Base-by-base conservation (phyloP, 2,329 filamentous ascomycete genomes). In the Thermoascus crustaceus region DNA sequence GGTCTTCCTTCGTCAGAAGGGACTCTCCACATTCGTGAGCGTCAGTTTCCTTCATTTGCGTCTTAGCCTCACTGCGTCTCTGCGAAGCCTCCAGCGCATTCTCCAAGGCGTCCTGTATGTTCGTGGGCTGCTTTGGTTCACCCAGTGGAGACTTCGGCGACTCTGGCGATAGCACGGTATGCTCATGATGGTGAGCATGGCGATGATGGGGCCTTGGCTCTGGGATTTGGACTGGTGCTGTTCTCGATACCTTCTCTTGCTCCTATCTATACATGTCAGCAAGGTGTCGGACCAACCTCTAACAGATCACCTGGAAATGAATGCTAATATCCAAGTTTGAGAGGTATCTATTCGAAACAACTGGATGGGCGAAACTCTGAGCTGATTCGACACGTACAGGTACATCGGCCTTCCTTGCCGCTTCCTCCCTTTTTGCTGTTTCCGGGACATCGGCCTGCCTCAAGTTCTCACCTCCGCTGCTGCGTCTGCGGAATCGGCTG, bases 1-100 rank as follows among this genome's bases (percentile, higher is more conserved):
- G 44, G n/a, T 67, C 63, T 21, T 57, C 49, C 26, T 55, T 56
- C 0, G 50, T 57, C 16, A 61, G 44, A 13, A 9, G 20, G n/a
- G 26, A 18, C 14, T 18, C 7, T 3, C 13, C 20, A 11, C 19
- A 18, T 7, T 22, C 9, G 4, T 30, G 16, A 7, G 29, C 7
- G 6, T 4, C 33, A n/a, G n/a, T n/a, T n/a, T n/a, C n/a, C n/a
- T n/a, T n/a, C n/a, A 19, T 34, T 34, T 29, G 6, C 29, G 27
- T 32, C 17, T 3, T 32, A 18, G n/a, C 9, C 11, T 17, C n/a
- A n/a, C 5, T 30, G 19, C n/a, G 14, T 14, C 14, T 24, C 13
- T 21, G 30, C 17, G n/a, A n/a, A 9, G 13, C 11, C 21, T 36
- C 43, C 4, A 55, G 37, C n/a, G 49, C 40, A 7, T 41, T 39